Percentiles rank a stretch among this genome's conserved stretches.
These are phyloP conservation scores for Furcasterigmium furcatum DNA, from an alignment of 2,329 filamentous ascomycete genomes.

Conservation along the genomic window DNA sequence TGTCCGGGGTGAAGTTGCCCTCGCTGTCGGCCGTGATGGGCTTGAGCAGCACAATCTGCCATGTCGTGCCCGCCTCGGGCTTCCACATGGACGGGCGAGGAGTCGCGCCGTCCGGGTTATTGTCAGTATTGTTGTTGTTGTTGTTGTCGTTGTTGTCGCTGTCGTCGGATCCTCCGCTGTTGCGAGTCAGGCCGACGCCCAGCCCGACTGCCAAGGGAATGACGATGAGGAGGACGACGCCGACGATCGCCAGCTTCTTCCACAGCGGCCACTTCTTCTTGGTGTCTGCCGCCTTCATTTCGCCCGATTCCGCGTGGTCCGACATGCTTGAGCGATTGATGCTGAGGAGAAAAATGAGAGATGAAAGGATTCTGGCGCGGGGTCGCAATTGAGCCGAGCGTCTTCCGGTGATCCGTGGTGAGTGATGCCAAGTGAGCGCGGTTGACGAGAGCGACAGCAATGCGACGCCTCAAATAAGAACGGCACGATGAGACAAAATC, in stretches of 20 bases:
- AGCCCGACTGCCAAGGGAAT: slow-evolving; percentile 51
- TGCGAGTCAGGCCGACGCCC: slow-evolving; percentile 48
- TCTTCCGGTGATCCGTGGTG: no score
- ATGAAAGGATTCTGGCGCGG: no score
- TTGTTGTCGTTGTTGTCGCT: slow-evolving; percentile 12
- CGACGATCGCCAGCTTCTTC: slow-evolving; percentile 23
- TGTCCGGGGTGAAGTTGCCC: slow-evolving; percentile 34
- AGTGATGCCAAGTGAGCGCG: no score
- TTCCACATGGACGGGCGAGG: slow-evolving; percentile 39
- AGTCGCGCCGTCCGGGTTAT: slow-evolving; percentile 14
- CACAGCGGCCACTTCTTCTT: slow-evolving; percentile 3
- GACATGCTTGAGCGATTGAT: not conserved
- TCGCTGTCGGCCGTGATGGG: slow-evolving; percentile 36
- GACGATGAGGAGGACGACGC: slow-evolving; percentile 17
- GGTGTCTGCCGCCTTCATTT: slow-evolving; percentile 1
- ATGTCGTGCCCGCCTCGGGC: slow-evolving; percentile 48
- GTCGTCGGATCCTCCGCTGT: slow-evolving; percentile 15
- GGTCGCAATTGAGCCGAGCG: no score
- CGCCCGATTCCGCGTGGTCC: not conserved
- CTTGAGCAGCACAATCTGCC: slow-evolving; percentile 58
- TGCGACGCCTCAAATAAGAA: no score
- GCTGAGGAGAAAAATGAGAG: not conserved
- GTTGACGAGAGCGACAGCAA: no score
- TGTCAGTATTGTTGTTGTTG: slow-evolving; percentile 2
- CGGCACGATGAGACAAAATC: no score